These are phyloP conservation scores for Ceratobasidium sp. DNA, from an alignment of 1,284 basidiomycete genomes.

Conservation along the genomic window DNA sequence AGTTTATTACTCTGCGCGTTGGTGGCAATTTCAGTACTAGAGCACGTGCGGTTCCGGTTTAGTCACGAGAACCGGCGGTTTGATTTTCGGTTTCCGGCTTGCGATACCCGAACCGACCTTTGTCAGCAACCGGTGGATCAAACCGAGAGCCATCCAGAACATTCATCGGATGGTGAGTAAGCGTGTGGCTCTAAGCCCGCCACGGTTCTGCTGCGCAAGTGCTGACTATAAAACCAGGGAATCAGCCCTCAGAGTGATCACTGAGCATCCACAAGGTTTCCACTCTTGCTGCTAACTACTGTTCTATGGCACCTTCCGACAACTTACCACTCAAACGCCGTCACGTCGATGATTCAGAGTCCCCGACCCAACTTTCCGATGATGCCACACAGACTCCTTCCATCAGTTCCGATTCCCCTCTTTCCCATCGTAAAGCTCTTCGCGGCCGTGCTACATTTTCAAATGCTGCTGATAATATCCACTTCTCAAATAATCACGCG, in stretches of 20 bases:
- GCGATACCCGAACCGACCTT: conserved; percentile 18
- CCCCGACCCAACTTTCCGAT: not conserved
- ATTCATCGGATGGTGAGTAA: conserved; percentile 18
- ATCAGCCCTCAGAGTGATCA: not conserved
- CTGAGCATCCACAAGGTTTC: no score
- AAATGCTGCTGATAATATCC: conserved; percentile 26
- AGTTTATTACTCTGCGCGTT: no score
- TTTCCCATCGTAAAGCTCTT: not conserved
- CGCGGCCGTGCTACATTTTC: conserved; percentile 1
- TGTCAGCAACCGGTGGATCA: conserved; percentile 2
- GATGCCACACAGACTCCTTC: not conserved
- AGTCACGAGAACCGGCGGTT: not conserved
- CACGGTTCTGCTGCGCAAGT: not conserved
- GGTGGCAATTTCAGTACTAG: no score
- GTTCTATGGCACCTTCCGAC: not conserved
- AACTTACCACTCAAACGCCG: not conserved
- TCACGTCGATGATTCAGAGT: not conserved
- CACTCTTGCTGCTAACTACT: not conserved
- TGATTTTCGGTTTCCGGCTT: conserved; percentile 14
- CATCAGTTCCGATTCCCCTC: not conserved
- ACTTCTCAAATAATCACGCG: conserved; percentile 10
- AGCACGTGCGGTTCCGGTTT: conserved; percentile 25
- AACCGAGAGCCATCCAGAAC: conserved; percentile 3
- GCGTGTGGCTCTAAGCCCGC: not conserved
- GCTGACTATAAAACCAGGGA: not conserved